Evolutionary conservation across 1,284 basidiomycete species (phyloP).

Genomic region (Veloporphyrellus conicus): DNA sequence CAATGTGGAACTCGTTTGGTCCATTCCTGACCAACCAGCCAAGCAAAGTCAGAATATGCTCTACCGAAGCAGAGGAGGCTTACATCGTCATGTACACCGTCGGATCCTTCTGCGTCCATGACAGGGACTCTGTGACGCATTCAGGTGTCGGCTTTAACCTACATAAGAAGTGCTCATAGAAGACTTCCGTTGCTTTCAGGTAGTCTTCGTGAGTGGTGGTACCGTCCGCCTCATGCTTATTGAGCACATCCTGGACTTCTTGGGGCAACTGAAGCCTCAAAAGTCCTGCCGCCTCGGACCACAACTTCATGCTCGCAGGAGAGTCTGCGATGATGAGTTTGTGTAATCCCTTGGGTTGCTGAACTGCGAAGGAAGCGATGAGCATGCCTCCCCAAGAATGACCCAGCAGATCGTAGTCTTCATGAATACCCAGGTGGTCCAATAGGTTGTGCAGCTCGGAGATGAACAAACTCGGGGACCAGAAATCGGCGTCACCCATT

Average conservation of each 20-base stretch:
- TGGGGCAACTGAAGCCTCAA: constrained; percentile 39
- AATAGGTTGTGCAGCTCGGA: constrained; percentile 46
- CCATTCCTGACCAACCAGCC: constrained; percentile 46
- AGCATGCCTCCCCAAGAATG: constrained; percentile 55
- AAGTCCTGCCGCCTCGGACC: constrained; percentile 34
- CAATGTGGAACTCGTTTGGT: constrained; percentile 48
- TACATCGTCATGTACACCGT: constrained; percentile 50
- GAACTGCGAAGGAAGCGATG: constrained; percentile 35
- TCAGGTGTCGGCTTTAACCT: constrained; percentile 44
- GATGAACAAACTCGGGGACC: constrained; percentile 44
- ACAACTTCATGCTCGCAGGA: constrained; percentile 40
- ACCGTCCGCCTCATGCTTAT: constrained; percentile 45
- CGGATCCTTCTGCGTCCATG: constrained; percentile 38
- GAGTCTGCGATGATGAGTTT: constrained; percentile 40
- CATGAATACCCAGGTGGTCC: constrained; percentile 35
- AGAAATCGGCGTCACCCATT: constrained; percentile 36
- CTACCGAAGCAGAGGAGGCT: constrained; percentile 9
- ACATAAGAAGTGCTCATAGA: constrained; percentile 45
- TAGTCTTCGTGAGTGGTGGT: constrained; percentile 47
- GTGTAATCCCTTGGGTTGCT: constrained; percentile 40
- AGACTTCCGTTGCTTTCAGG: constrained; percentile 41
- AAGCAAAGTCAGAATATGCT: neutral
- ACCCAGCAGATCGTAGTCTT: constrained; percentile 40
- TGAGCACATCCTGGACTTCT: constrained; percentile 41
- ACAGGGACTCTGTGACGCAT: constrained; percentile 27